These are phyloP conservation scores for Irpex sp. DNA, from an alignment of 1,284 basidiomycete species.

Conservation along the genomic window DNA sequence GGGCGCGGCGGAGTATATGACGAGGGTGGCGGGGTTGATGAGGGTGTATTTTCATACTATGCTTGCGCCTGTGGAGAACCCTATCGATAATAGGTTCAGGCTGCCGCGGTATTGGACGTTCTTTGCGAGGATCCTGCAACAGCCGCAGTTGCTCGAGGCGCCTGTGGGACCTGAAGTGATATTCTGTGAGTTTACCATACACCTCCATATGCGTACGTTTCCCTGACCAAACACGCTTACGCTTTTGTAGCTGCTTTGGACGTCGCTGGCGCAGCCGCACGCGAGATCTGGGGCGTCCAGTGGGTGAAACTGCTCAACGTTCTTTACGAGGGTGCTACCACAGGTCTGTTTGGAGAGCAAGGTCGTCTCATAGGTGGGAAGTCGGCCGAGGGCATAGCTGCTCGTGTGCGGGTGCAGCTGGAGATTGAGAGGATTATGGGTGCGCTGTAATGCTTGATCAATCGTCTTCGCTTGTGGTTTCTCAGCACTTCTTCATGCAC, in stretches of 20 bases:
- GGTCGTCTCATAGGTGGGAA: conserved; percentile 50
- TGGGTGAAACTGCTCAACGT: conserved; percentile 73
- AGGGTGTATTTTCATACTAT: conserved; percentile 88
- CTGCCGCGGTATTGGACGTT: conserved; percentile 66
- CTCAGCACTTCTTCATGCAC: too few species aligned
- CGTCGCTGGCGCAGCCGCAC: conserved; percentile 61
- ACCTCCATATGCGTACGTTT: too few species aligned
- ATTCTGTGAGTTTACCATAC: conserved; percentile 55
- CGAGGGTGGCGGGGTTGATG: conserved; percentile 80
- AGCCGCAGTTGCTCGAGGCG: conserved; percentile 46
- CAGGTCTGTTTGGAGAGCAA: conserved; percentile 38
- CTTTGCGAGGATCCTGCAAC: conserved; percentile 56
- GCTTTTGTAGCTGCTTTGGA: conserved; percentile 60
- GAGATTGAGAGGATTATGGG: conserved; percentile 62
- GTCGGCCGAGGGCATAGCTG: conserved; percentile 54
- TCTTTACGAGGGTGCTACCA: conserved; percentile 60
- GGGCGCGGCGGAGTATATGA: conserved; percentile 60
- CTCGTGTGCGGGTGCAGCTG: conserved; percentile 55
- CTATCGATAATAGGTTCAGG: conserved; percentile 52
- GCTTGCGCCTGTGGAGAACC: conserved; percentile 35
- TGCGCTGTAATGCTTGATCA: not conserved
- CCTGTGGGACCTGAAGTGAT: conserved; percentile 61
- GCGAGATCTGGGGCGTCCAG: conserved; percentile 70
- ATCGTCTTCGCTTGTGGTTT: too few species aligned
- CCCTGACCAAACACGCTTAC: conserved; percentile 14